phyloP scores from a whole-genome alignment of 441 rosid species.

The Kokia cookei region DNA sequence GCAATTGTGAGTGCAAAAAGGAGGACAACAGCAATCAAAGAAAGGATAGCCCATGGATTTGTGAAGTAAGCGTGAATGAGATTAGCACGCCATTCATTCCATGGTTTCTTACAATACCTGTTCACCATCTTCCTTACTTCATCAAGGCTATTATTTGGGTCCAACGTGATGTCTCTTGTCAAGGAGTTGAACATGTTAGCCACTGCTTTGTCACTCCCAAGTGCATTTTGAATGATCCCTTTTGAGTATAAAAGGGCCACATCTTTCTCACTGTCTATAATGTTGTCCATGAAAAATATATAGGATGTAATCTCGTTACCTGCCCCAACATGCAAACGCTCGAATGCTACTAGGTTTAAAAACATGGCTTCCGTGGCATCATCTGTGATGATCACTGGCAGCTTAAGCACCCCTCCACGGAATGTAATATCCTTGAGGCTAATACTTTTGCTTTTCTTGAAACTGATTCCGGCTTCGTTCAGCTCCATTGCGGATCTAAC shows the following conservation, averaged over 20 bases:
- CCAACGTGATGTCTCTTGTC: constrained; percentile 23
- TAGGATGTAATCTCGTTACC: constrained; percentile 39
- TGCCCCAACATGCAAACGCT: constrained; percentile 38
- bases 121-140: constrained; percentile 19
- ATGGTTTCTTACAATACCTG: constrained; percentile 24
- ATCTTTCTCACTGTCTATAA: constrained; percentile 35
- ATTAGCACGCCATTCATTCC: constrained; percentile 40
- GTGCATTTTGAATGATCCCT: constrained; percentile 35
- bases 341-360: constrained; percentile 41
- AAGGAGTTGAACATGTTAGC: constrained; percentile 40
- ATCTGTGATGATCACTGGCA: constrained; percentile 31
- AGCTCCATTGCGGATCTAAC: constrained; percentile 43
- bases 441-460: constrained; percentile 20
- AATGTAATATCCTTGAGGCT: constrained; percentile 45
- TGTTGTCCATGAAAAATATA: constrained; percentile 24
- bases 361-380: constrained; percentile 34
- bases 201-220: constrained; percentile 39
- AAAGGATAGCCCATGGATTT: constrained; percentile 37
- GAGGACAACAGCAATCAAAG: constrained; percentile 27
- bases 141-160: constrained; percentile 22
- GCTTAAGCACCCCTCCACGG: constrained; percentile 25
- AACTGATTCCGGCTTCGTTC: constrained; percentile 32
- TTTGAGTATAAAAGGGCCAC: constrained; percentile 31
- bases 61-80: constrained; percentile 32
- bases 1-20: constrained; percentile 35